Evolutionary conservation across 805 yeast species (phyloP).

Genomic region (Candida sakaeoensis): DNA sequence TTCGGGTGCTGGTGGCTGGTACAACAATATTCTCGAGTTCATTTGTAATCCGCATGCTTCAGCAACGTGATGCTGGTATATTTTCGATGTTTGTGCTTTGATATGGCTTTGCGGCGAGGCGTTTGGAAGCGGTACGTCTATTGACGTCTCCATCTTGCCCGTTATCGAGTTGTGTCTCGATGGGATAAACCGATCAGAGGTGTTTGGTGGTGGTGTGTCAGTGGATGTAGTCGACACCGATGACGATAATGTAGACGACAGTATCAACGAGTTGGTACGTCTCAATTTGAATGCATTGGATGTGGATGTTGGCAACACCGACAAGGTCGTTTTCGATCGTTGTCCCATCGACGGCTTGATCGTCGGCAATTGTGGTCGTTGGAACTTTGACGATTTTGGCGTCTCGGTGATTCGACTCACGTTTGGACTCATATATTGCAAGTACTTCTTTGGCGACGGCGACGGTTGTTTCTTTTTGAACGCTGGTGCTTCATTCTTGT

Average conservation of each 20-base stretch:
- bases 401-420: conserved; percentile 15
- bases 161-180: conserved; percentile 38
- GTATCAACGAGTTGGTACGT: conserved; percentile 31
- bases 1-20: conserved; percentile 83
- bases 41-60: conserved; percentile 89
- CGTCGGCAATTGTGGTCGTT: conserved; percentile 14
- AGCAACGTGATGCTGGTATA: conserved; percentile 80
- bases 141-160: conserved; percentile 34
- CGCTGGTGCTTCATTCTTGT: background rate
- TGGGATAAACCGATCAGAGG: conserved; percentile 42
- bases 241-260: conserved; percentile 23
- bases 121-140: conserved; percentile 39
- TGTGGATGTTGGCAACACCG: background rate
- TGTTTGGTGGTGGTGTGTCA: conserved; percentile 19
- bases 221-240: conserved; percentile 24
- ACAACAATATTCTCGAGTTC: conserved; percentile 78
- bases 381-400: conserved; percentile 9
- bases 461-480: conserved; percentile 4
- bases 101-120: conserved; percentile 54
- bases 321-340: conserved; percentile 23
- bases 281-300: conserved; percentile 21
- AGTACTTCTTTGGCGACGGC: conserved; percentile 19
- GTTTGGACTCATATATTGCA: conserved; percentile 37
- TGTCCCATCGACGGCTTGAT: conserved; percentile 20
- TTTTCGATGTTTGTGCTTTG: conserved; percentile 49